Conservation (phyloP, 2,329 filamentous ascomycete genomes). For the Sporothrix mexicana region DNA sequence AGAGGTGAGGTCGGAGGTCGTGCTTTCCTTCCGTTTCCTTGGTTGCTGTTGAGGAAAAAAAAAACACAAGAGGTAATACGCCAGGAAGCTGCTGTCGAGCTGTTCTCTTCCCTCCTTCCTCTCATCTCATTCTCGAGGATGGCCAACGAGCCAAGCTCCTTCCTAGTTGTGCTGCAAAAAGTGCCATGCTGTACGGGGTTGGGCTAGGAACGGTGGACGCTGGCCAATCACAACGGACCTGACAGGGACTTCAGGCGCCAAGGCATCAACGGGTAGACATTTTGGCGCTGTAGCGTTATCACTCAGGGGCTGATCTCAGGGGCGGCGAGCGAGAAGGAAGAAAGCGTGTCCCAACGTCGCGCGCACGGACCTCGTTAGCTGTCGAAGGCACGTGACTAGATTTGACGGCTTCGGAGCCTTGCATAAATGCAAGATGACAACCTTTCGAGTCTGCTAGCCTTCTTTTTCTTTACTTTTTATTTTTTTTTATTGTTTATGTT, state of each 20-base stretch:
- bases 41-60: constrained; percentile 4
- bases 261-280: constrained; percentile 45
- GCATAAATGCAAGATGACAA: background rate
- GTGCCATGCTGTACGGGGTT: background rate
- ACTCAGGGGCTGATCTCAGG: constrained; percentile 36
- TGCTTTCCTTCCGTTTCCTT: background rate
- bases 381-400: constrained; percentile 29
- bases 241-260: constrained; percentile 43
- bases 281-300: constrained; percentile 20
- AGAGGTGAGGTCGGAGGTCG: background rate
- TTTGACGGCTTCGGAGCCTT: background rate
- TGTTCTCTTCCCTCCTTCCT: constrained; percentile 8
- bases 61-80: background rate
- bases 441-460: background rate
- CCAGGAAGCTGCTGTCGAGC: background rate
- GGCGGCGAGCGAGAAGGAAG: constrained; percentile 14
- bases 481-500: background rate
- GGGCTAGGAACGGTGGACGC: background rate
- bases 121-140: constrained; percentile 1
- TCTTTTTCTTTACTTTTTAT: background rate
- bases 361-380: constrained; percentile 3
- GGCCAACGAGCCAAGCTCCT: constrained; percentile 6
- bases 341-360: constrained; percentile 9
- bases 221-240: constrained; percentile 42
- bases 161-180: background rate